These are phyloP conservation scores for Quercus phellos DNA, from an alignment of 331 rosid genomes.

Conservation along the genomic window DNA sequence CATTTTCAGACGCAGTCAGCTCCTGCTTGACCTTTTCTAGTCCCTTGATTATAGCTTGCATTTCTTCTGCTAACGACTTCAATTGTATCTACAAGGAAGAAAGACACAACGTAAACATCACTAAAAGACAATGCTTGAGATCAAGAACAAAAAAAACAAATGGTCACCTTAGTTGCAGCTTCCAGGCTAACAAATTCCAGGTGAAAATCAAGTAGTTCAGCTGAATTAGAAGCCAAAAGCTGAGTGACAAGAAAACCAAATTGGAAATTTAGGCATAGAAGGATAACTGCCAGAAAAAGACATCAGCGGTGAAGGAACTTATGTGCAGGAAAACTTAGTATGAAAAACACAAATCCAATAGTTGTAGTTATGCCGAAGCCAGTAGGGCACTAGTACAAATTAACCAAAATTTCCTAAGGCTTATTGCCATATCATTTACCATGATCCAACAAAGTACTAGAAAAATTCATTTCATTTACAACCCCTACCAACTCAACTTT, in stretches of 20 bases:
- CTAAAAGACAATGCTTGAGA: constrained; percentile 4
- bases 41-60: constrained; percentile 97
- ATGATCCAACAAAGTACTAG: not conserved
- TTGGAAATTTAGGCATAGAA: not conserved
- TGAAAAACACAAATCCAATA: not conserved
- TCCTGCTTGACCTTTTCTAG: constrained; percentile 91
- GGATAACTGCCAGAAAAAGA: not conserved
- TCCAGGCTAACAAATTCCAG: constrained; percentile 78
- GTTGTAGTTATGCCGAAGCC: not conserved
- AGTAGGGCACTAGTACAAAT: not conserved
- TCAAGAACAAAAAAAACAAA: constrained; percentile 17
- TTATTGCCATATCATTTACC: not conserved
- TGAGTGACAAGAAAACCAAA: constrained; percentile 31
- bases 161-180: constrained; percentile 72
- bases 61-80: constrained; percentile 98
- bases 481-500: not conserved
- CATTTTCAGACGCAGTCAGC: constrained; percentile 77
- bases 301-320: not conserved
- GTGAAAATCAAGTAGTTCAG: constrained; percentile 82
- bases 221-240: constrained; percentile 78
- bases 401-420: not conserved
- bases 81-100: constrained; percentile 79
- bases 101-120: not conserved
- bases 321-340: not conserved
- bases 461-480: not conserved